Base-by-base conservation (phyloP, 257 asterid genomes). In the Petrea volubilis region DNA sequence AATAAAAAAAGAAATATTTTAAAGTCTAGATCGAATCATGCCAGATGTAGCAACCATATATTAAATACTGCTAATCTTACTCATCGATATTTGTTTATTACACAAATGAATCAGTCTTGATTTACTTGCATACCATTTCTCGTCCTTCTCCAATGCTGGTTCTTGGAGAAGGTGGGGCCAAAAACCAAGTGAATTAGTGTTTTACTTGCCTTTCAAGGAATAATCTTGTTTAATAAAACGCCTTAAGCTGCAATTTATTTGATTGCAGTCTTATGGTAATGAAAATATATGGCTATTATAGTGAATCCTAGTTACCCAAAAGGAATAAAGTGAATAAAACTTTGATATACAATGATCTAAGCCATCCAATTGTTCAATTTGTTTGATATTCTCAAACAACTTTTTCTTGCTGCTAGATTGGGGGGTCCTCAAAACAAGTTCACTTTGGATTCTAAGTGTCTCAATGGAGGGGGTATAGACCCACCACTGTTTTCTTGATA, bases 241-340 rank as follows among this genome's bases (percentile, higher is more conserved):
- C 33, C 52, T 20, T 56, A 43, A 33, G 55, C 29, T 73, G 33
- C 38, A 24, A 62, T 70, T 72, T 55, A 31, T 57, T 17, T 40
- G 52, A 18, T 34, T 44, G 56, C 9, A 7, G 18, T 33, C 41
- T 44, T 25, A 21, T 64, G 36, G 60, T 74, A 69, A 51, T 59
- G 66, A 70, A 36, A 28, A 68, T 52, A 41, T 38, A 5, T 38
- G 9, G 43, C 59, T 34, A 20, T 38, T 47, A 23, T 34, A n/a
- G 60, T 59, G 60, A 50, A 63, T 56, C 8, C 58, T 20, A 80
- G 85, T 79, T 83, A 79, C 88, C 90, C 78, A 56, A 68, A 78
- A 80, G 88, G 82, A 75, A 78, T 88, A 70, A 89, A 69, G 73
- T 80, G 66, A 11, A 69, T 41, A 25, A 31, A 59, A 72, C 24